phyloP scores from a whole-genome alignment of 164 flowering plant genomes.

The Vitis rupestris region DNA sequence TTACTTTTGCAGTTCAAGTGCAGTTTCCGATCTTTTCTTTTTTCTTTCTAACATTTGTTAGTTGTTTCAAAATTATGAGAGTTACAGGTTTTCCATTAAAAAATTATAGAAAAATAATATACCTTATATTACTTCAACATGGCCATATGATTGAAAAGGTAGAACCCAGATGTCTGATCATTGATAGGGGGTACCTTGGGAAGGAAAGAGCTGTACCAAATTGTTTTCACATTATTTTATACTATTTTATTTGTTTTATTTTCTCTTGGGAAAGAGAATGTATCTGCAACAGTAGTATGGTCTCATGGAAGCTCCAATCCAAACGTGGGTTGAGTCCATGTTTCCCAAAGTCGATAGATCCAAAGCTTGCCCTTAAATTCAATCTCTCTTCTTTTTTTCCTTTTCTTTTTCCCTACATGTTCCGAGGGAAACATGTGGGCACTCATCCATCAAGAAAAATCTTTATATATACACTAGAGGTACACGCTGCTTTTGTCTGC shows the following conservation, averaged over 20 bases:
- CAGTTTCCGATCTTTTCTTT: conserved; percentile 2
- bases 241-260: not conserved
- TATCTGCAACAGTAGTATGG: conserved; percentile 5
- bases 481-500: conserved; percentile 14
- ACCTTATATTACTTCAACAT: not conserved
- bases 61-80: not conserved
- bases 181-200: conserved; percentile 13
- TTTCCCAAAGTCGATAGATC: conserved; percentile 32
- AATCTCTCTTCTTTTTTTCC: not conserved
- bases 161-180: conserved; percentile 18
- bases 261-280: conserved; percentile 15
- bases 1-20: conserved; percentile 19
- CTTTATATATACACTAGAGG: not conserved
- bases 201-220: conserved; percentile 6
- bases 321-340: conserved; percentile 7
- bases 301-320: conserved; percentile 13
- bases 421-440: conserved; percentile 26
- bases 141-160: conserved; percentile 1
- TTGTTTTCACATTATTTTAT: not conserved
- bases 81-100: too few species aligned
- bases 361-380: conserved; percentile 16
- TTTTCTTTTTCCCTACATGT: not conserved
- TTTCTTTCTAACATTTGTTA: not conserved
- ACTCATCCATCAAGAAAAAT: conserved; percentile 5
- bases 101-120: not conserved